These are phyloP conservation scores for Umbellularia californica DNA, from an alignment of 164 flowering plant genomes.

Conservation along the genomic window DNA sequence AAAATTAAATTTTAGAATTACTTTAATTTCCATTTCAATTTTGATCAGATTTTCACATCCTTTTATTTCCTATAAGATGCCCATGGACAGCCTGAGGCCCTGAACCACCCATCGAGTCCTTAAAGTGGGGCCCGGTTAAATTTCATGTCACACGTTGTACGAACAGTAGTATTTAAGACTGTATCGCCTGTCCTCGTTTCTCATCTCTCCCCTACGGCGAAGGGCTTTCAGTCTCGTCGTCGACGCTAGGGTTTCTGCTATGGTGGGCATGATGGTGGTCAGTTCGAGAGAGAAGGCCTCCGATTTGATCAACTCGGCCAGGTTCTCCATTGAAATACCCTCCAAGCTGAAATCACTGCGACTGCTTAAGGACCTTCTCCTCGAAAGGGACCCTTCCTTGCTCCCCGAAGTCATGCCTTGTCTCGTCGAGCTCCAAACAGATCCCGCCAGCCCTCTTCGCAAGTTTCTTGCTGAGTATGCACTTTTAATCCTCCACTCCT, in stretches of 20 bases:
- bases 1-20: no score
- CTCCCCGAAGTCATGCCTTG: constrained; percentile 50
- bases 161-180: no score
- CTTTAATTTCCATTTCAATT: no score
- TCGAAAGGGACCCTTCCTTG: constrained; percentile 30
- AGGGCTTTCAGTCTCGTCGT: no score
- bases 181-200: no score
- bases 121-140: no score
- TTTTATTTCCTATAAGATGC: no score
- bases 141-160: no score
- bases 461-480: constrained; percentile 55
- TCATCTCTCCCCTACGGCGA: no score
- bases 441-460: constrained; percentile 67
- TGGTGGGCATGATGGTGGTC: constrained; percentile 53
- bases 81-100: no score
- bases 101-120: no score
- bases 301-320: constrained; percentile 39
- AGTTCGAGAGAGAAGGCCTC: constrained; percentile 43
- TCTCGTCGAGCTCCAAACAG: constrained; percentile 55
- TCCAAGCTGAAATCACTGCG: constrained; percentile 58
- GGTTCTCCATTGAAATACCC: constrained; percentile 38
- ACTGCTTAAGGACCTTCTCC: constrained; percentile 38
- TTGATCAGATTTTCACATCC: no score
- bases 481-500: neutral
- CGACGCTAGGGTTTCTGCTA: constrained; percentile 4